Base-by-base conservation (phyloP, 106 monocot species). In the Platanthera zijinensis region DNA sequence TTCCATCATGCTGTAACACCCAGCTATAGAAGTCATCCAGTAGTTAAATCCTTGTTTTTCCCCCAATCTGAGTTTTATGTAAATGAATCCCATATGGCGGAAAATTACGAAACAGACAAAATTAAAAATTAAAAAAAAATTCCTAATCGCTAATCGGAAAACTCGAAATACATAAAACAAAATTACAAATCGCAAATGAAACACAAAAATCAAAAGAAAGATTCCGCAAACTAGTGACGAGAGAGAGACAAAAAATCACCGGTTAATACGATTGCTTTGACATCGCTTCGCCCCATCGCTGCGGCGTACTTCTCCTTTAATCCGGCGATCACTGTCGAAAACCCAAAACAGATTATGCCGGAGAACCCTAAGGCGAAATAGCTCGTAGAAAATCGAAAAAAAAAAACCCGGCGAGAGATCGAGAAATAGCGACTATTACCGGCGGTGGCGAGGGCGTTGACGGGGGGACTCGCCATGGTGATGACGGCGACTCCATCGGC, bases 191-290 rank as follows among this genome's bases (percentile, higher is more conserved):
- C 39, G 39, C 39, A 3, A 39, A 39, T 39, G n/a, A n/a, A 39
- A 39, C 39, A 39, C 1, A 53, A 53, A 53, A 53, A 53, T 14
- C 14, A 53, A 10, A 53, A 53, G 12, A 53, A 53, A 53, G 8
- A 53, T 4, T 10, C 8, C 0, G 14, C 14, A 53, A 53, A 53
- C 8, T 10, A 14, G 12, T 53, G 53, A 53, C 6, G 61, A 19
- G 61, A 53, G 2, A 25, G 52, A 13, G 6, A 8, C 2, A 10
- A 28, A 76, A 73, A 17, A 78, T 82, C 76, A 94, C 93, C 93
- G 18, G 88, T 94, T 15, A 94, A 57, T 7, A 94, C 90, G 39
- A 94, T 82, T 2, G 93, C 93, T 52, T 83, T 90, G 49, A 94
- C 88, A 48, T 94, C 93, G 7, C 75, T 78, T 53, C 88, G 76